phyloP scores from a whole-genome alignment of 768 basidiomycete genomes.

The Russula brevipes region DNA sequence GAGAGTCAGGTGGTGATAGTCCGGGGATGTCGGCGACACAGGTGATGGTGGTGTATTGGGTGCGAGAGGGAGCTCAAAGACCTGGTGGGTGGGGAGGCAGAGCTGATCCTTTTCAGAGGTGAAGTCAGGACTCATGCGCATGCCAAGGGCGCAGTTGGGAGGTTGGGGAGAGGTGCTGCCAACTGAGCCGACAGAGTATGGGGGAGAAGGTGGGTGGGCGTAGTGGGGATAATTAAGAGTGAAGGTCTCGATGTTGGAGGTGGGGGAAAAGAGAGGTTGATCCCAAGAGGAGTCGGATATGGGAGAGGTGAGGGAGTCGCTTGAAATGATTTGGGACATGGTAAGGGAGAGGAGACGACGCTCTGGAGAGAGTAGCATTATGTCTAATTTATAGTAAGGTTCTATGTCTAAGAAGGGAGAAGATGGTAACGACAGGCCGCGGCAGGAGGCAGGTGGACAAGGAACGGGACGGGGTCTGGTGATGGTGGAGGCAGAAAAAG shows the following conservation, averaged over 20 bases:
- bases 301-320: constrained; percentile 57
- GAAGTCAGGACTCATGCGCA: constrained; percentile 43
- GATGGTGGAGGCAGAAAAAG: constrained; percentile 26
- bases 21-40: constrained; percentile 30
- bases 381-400: constrained; percentile 23
- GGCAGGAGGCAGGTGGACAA: constrained; percentile 16
- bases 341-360: constrained; percentile 32
- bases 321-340: constrained; percentile 55
- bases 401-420: constrained; percentile 17
- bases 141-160: constrained; percentile 47
- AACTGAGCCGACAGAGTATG: constrained; percentile 42
- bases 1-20: constrained; percentile 21
- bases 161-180: constrained; percentile 29
- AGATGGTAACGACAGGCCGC: constrained; percentile 21
- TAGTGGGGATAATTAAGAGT: constrained; percentile 26
- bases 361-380: constrained; percentile 27
- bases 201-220: constrained; percentile 36
- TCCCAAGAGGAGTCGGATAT: constrained; percentile 49
- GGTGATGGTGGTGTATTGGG: constrained; percentile 34
- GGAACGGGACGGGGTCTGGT: constrained; percentile 25
- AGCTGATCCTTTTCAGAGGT: constrained; percentile 43
- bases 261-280: constrained; percentile 38
- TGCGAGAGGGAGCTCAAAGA: constrained; percentile 56
- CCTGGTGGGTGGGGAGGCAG: constrained; percentile 65
- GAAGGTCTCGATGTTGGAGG: constrained; percentile 34